These are phyloP conservation scores for Globisporangium echinulatum DNA, from an alignment of 352 stramenopile genomes.

Conservation along the genomic window DNA sequence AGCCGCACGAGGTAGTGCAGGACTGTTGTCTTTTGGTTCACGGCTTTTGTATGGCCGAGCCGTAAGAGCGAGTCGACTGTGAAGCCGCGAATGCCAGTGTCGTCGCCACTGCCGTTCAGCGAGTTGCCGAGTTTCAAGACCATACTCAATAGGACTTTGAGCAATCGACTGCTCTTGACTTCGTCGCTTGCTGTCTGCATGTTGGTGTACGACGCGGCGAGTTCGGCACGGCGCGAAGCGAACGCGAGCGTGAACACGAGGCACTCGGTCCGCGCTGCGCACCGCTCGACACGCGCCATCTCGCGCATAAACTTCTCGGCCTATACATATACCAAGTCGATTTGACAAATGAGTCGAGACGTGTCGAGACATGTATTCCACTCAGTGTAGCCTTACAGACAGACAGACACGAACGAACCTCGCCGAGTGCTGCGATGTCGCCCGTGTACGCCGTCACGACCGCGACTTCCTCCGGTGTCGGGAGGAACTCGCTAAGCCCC, in stretches of 20 bases:
- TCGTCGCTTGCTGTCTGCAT: conserved; percentile 91
- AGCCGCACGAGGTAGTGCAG: conserved; percentile 97
- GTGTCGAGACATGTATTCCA: conserved; percentile 4
- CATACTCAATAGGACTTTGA: conserved; percentile 95
- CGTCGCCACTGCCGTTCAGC: conserved; percentile 89
- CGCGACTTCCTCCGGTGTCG: conserved; percentile 88
- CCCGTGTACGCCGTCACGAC: conserved; percentile 78
- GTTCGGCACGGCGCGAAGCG: conserved; percentile 66
- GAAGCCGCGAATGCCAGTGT: conserved; percentile 90
- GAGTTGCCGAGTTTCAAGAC: conserved; percentile 97
- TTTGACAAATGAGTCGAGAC: too few relatives aligned
- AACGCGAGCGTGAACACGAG: conserved; percentile 83
- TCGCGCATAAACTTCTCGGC: conserved; percentile 87
- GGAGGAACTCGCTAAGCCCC: conserved; percentile 92
- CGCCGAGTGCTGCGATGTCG: conserved; percentile 52
- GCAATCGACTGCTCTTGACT: conserved; percentile 87
- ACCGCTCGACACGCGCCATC: conserved; percentile 77
- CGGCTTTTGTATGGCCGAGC: conserved; percentile 92
- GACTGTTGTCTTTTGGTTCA: conserved; percentile 96
- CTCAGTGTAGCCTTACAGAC: background rate
- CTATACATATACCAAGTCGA: background rate
- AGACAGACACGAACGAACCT: conserved; percentile 32
- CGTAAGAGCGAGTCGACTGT: conserved; percentile 94
- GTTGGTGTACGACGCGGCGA: conserved; percentile 69
- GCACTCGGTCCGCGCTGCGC: conserved; percentile 57